These are phyloP conservation scores for Rhizophagus clarus DNA, from an alignment of 192 early-diverging fungal genomes.

Conservation along the genomic window DNA sequence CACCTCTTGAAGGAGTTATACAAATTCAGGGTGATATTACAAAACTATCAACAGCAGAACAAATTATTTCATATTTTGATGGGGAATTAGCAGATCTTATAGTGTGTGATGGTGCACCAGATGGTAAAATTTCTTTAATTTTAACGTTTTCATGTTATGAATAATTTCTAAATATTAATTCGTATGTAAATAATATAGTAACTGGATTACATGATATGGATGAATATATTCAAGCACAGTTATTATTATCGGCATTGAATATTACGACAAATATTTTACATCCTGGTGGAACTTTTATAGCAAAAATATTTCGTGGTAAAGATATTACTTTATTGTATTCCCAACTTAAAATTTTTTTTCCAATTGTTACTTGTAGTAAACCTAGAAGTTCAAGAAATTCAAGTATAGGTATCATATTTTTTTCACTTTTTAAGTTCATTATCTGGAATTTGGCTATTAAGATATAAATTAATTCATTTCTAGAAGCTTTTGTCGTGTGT, in stretches of 20 bases:
- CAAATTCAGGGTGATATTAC: constrained; percentile 99
- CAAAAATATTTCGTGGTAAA: constrained; percentile 97
- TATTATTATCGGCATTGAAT: constrained; percentile 92
- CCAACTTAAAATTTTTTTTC: constrained; percentile 92
- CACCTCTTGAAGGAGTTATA: constrained; percentile 89
- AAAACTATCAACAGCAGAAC: constrained; percentile 87
- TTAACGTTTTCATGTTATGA: neutral
- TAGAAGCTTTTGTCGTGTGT: constrained; percentile 94
- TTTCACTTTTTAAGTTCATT: neutral
- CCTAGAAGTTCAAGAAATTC: constrained; percentile 93
- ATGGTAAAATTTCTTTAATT: constrained; percentile 60
- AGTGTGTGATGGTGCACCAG: constrained; percentile 94
- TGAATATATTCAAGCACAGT: constrained; percentile 98
- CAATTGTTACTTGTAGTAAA: constrained; percentile 87
- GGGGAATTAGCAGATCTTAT: constrained; percentile 89
- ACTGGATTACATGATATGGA: constrained; percentile 99
- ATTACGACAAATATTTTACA: constrained; percentile 94
- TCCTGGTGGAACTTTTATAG: constrained; percentile 91
- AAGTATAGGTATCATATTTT: constrained; percentile 59
- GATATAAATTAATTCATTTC: neutral
- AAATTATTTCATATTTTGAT: constrained; percentile 89
- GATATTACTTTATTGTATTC: constrained; percentile 91
- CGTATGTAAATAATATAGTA: constrained; percentile 46
- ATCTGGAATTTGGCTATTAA: neutral
- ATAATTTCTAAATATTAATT: neutral